A percentile compares a stretch with the other conserved stretches of the same genome.
Conservation (phyloP, 1,139 yeast genomes). For the Protomyces lactucae-debilis region DNA sequence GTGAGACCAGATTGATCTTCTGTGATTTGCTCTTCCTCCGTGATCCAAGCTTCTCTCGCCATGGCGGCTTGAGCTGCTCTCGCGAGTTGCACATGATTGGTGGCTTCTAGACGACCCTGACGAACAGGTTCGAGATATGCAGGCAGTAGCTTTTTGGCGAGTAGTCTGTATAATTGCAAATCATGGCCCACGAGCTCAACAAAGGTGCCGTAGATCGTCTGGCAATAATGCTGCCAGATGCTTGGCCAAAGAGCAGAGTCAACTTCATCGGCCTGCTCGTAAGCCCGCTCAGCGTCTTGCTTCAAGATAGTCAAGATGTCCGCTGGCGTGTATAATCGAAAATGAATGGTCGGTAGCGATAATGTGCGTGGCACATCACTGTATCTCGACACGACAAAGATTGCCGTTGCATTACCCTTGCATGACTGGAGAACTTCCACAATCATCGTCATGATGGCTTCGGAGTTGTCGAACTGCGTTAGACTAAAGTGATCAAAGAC, state of each 20-base stretch:
- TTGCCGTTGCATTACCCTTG: neutral
- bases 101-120: constrained; percentile 6
- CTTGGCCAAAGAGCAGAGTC: constrained; percentile 2
- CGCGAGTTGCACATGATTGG: constrained; percentile 10
- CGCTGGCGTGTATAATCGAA: neutral
- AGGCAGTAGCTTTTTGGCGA: constrained; percentile 12
- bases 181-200: constrained; percentile 9
- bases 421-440: neutral
- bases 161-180: neutral
- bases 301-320: constrained; percentile 1
- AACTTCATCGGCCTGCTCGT: neutral
- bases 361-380: neutral
- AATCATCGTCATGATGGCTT: neutral
- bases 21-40: neutral
- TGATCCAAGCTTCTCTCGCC: constrained; percentile 14
- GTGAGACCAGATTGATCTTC: neutral
- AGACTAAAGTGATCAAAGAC: constrained; percentile 6
- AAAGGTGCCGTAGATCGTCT: constrained; percentile 2
- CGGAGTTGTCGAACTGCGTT: neutral
- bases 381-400: constrained; percentile 3
- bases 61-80: constrained; percentile 2
- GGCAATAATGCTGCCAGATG: constrained; percentile 6
- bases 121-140: constrained; percentile 15
- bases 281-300: neutral
- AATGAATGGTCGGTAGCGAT: constrained; percentile 1